Evolutionary conservation across 257 asterid genomes (phyloP), one percentile per base, ranked within the genome.

Genomic region (Nicotiana tabacum): DNA sequence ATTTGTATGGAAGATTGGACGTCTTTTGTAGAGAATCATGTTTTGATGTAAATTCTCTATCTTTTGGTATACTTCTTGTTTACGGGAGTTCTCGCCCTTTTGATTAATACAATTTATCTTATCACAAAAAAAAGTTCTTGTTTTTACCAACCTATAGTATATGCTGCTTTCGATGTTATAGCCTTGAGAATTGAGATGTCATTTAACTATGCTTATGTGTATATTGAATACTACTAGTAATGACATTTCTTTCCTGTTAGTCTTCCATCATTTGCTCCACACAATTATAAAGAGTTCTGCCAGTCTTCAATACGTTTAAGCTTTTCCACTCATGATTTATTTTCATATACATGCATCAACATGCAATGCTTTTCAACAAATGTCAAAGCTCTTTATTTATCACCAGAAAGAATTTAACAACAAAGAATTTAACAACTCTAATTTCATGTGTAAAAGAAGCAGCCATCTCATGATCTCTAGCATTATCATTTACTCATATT

Each of bases 401-500:
- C 79, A 72, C 56, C 37, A 72, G 43, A 74, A 74, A 74, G 5
- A 24, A 74, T 74, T 74, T 27, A 51, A 61, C 46, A 74, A 27
- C 43, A 74, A 74, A 74, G 5, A 24, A 74, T 74, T 74, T 27
- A 51, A 61, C 46, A 74, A 27, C 43, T 74, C 39, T 74, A 74
- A 13, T 74, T 74, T 74, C 80, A 48, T 15, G 62, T 74, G 43
- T 24, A 48, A 74, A 51, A 76, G 24, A 76, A 27, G 80, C 80
- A 76, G 13, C 29, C 21, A 4, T 51, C 27, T 51, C 64, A 76
- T 51, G 43, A 51, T 51, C 80, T 51, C 9, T 51, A 27, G 78
- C 21, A 11, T 32, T 55, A 35, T 66, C 60, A 2, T 61, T 80
- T 76, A 51, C 80, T 76, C 80, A 51, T 74, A 81, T 80, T 60